phyloP scores from a whole-genome alignment of 2,329 filamentous ascomycete genomes.

The Sporothrix schenckii region DNA sequence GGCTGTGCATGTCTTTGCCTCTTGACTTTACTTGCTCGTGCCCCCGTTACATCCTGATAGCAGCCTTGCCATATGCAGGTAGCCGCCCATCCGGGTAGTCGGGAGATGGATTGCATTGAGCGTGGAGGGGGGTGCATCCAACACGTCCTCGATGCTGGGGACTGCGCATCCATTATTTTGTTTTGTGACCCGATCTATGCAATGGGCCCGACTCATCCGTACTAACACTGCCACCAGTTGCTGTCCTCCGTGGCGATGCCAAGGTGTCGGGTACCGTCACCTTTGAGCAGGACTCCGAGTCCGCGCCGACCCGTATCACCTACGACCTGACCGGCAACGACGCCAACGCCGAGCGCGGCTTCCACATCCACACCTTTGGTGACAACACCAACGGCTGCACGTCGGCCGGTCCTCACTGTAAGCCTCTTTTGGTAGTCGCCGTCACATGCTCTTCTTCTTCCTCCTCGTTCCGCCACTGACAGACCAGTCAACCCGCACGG shows the following conservation, averaged over 20 bases:
- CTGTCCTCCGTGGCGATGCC: slow-evolving; percentile 96
- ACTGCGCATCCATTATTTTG: background rate
- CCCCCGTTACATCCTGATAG: background rate
- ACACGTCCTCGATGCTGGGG: slow-evolving; percentile 32
- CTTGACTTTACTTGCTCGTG: background rate
- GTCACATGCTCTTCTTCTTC: too few species aligned
- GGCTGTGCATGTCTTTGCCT: background rate
- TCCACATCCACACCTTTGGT: slow-evolving; percentile 98
- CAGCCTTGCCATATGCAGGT: slow-evolving; percentile 24
- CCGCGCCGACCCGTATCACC: slow-evolving; percentile 77
- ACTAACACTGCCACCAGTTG: slow-evolving; percentile 62
- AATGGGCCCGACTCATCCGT: background rate
- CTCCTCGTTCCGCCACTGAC: background rate
- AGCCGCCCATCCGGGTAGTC: slow-evolving; percentile 19
- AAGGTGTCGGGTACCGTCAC: slow-evolving; percentile 90
- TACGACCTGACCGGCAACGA: slow-evolving; percentile 94
- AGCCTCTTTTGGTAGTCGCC: slow-evolving; percentile 44
- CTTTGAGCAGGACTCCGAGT: slow-evolving; percentile 91
- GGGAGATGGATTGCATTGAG: slow-evolving; percentile 1
- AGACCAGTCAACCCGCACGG: slow-evolving; percentile 84
- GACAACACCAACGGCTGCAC: slow-evolving; percentile 99
- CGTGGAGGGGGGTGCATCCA: background rate
- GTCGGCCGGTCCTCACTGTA: slow-evolving; percentile 95
- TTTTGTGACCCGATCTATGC: too few species aligned
- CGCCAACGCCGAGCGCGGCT: slow-evolving; percentile 91